A percentile compares a stretch with the other conserved stretches of the same genome.
These are phyloP conservation scores for Penicillium chermesinum DNA, from an alignment of 495 filamentous ascomycete species.

Conservation along the genomic window DNA sequence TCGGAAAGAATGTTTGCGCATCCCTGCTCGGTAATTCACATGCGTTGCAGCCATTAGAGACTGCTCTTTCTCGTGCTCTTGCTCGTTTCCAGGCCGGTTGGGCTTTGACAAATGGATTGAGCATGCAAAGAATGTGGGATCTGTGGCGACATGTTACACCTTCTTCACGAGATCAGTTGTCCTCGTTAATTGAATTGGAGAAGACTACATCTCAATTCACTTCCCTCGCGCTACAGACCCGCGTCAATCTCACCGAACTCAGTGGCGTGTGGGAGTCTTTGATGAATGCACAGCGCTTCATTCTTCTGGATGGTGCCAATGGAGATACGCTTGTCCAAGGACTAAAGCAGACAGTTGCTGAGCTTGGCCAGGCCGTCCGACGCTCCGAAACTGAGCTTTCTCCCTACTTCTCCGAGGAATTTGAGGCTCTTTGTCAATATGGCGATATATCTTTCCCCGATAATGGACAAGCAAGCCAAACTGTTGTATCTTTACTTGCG, in stretches of 20 bases:
- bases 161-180: slow-evolving; percentile 44
- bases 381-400: slow-evolving; percentile 33
- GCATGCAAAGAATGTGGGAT: slow-evolving; percentile 83
- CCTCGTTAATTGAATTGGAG: slow-evolving; percentile 55
- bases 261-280: slow-evolving; percentile 39
- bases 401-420: slow-evolving; percentile 53
- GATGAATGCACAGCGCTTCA: slow-evolving; percentile 36
- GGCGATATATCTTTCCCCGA: slow-evolving; percentile 36
- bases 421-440: slow-evolving; percentile 64
- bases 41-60: slow-evolving; percentile 27
- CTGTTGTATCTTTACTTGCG: slow-evolving; percentile 37
- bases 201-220: slow-evolving; percentile 72
- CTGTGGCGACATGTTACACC: slow-evolving; percentile 61
- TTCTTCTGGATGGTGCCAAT: slow-evolving; percentile 37
- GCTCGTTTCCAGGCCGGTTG: slow-evolving; percentile 43
- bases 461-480: slow-evolving; percentile 18
- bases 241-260: slow-evolving; percentile 38
- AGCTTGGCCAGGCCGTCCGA: slow-evolving; percentile 44
- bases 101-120: slow-evolving; percentile 67
- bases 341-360: slow-evolving; percentile 52
- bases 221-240: slow-evolving; percentile 39
- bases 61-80: slow-evolving; percentile 36
- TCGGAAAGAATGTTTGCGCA: slow-evolving; percentile 35
- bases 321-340: slow-evolving; percentile 35
- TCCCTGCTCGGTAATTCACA: slow-evolving; percentile 24